phyloP scores from a whole-genome alignment of 2,329 filamentous ascomycete species.

The Phyllosticta capitalensis region DNA sequence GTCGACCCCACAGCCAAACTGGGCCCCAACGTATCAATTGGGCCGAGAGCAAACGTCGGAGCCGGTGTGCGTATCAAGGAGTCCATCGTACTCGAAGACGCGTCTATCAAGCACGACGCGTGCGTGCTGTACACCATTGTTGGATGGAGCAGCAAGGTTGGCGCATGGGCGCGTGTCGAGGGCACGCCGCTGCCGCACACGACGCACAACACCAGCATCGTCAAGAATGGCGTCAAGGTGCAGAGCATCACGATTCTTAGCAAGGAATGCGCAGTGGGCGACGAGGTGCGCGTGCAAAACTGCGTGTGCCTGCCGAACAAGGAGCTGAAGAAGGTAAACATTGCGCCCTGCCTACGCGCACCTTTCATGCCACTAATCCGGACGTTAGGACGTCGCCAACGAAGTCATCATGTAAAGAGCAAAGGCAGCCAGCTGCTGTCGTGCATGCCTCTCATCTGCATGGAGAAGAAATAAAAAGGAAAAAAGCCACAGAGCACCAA shows the following conservation, averaged over 20 bases:
- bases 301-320: conserved; percentile 97
- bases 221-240: conserved; percentile 98
- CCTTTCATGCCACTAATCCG: background rate
- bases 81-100: conserved; percentile 87
- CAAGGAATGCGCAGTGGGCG: conserved; percentile 88
- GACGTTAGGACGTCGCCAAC: conserved; percentile 64
- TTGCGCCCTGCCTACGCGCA: background rate
- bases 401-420: conserved; percentile 76
- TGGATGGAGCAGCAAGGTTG: conserved; percentile 90
- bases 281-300: conserved; percentile 94
- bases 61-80: conserved; percentile 90
- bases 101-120: conserved; percentile 92
- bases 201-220: conserved; percentile 85
- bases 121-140: conserved; percentile 94
- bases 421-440: background rate
- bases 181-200: conserved; percentile 80
- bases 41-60: conserved; percentile 75
- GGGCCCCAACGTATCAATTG: conserved; percentile 92
- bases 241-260: conserved; percentile 96
- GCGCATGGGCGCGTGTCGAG: conserved; percentile 96
- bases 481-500: background rate
- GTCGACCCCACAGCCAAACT: conserved; percentile 95
- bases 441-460: background rate
- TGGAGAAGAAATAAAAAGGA: background rate
- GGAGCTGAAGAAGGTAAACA: conserved; percentile 81